phyloP scores from a whole-genome alignment of 192 early-diverging fungal genomes.

The Gorgonomyces haynaldii region DNA sequence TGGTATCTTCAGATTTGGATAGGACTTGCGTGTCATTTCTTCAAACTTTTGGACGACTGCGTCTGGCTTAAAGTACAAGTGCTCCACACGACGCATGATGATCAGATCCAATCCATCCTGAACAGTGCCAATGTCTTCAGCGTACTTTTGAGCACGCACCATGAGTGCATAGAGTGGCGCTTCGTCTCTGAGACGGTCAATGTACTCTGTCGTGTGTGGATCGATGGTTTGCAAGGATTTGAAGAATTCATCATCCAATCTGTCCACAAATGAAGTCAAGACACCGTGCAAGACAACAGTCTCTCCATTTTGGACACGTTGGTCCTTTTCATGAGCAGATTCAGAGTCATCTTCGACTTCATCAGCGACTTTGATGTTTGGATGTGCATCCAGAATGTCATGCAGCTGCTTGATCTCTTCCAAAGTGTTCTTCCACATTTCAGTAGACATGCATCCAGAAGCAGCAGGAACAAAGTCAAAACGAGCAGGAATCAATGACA shows the following conservation, averaged over 20 bases:
- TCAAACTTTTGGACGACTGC: constrained; percentile 70
- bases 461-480: constrained; percentile 68
- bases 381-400: constrained; percentile 63
- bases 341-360: constrained; percentile 50
- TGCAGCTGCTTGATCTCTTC: constrained; percentile 67
- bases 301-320: constrained; percentile 38
- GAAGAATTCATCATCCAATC: constrained; percentile 94
- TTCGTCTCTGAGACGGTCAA: constrained; percentile 87
- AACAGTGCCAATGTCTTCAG: constrained; percentile 40
- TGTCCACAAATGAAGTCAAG: constrained; percentile 76
- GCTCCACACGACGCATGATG: constrained; percentile 81
- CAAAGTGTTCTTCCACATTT: constrained; percentile 62
- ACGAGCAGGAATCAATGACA: constrained; percentile 74
- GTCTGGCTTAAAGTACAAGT: constrained; percentile 89
- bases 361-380: constrained; percentile 58
- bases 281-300: constrained; percentile 65
- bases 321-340: constrained; percentile 31
- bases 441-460: constrained; percentile 59
- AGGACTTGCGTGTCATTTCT: constrained; percentile 36
- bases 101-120: constrained; percentile 56
- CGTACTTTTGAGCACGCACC: constrained; percentile 79
- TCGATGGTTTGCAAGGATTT: constrained; percentile 92
- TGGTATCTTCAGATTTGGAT: constrained; percentile 20
- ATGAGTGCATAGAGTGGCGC: constrained; percentile 75
- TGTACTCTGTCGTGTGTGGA: constrained; percentile 93